phyloP scores from a whole-genome alignment of 495 filamentous ascomycete species.

The Barbatosphaeria neglecta region DNA sequence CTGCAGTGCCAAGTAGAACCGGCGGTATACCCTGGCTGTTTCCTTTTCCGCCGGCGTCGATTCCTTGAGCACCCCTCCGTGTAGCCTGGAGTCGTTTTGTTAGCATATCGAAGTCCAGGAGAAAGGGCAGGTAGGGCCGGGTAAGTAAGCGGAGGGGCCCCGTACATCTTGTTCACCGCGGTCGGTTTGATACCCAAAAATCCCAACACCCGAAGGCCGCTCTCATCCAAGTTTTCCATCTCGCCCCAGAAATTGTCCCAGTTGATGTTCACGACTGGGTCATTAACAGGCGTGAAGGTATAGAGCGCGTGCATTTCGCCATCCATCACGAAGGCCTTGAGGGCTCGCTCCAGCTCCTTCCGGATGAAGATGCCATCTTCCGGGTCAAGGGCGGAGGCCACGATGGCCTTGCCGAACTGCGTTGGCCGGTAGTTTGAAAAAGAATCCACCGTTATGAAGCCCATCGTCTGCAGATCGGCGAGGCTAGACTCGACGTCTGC shows the following conservation, averaged over 20 bases:
- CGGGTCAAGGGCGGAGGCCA: conserved; percentile 60
- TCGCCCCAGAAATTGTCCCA: conserved; percentile 65
- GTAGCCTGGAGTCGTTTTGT: conserved; percentile 50
- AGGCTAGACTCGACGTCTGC: conserved; percentile 46
- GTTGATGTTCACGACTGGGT: conserved; percentile 45
- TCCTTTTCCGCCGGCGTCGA: conserved; percentile 48
- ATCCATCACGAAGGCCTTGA: conserved; percentile 71
- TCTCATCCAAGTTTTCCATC: conserved; percentile 59
- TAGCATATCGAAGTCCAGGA: no score
- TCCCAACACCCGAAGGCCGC: conserved; percentile 53
- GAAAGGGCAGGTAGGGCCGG: no score
- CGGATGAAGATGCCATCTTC: conserved; percentile 70
- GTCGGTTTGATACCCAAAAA: conserved; percentile 60
- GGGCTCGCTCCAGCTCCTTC: conserved; percentile 52
- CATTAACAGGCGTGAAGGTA: conserved; percentile 64
- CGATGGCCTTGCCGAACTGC: conserved; percentile 56
- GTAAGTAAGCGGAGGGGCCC: background rate
- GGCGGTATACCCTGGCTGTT: conserved; percentile 53
- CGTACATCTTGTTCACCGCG: conserved; percentile 61
- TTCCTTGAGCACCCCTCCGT: conserved; percentile 57
- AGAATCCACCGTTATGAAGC: conserved; percentile 44
- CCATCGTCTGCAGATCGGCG: conserved; percentile 36
- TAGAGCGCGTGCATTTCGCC: conserved; percentile 80
- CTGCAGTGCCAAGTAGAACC: conserved; percentile 71
- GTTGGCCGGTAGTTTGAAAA: conserved; percentile 47